Percentiles rank a stretch among this genome's conserved stretches.
These are phyloP conservation scores for Lablab purpureus DNA, from an alignment of 306 rosid genomes.

Conservation along the genomic window DNA sequence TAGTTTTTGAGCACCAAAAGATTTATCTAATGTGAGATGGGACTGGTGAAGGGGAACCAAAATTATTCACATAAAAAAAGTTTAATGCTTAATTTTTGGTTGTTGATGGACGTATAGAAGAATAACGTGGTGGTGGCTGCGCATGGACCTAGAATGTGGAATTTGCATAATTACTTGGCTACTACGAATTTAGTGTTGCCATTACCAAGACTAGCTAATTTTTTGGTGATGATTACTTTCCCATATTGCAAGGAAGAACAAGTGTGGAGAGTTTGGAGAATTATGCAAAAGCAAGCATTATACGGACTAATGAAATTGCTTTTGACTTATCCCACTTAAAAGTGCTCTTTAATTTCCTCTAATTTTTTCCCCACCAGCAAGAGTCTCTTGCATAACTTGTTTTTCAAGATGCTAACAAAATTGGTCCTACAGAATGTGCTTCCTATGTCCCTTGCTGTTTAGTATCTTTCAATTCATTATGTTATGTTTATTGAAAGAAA, in stretches of 20 bases:
- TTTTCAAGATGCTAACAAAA: neutral
- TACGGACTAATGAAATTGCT: slow-evolving; percentile 41
- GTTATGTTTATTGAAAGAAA: neutral
- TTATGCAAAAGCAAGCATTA: slow-evolving; percentile 41
- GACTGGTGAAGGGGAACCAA: neutral
- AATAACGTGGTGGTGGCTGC: neutral
- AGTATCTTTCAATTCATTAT: neutral
- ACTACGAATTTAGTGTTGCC: slow-evolving; percentile 26
- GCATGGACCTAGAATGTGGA: neutral
- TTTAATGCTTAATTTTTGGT: neutral
- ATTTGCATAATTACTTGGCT: slow-evolving; percentile 22
- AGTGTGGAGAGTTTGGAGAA: slow-evolving; percentile 37
- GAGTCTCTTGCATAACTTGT: neutral
- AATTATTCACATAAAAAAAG: neutral
- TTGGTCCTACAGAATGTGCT: neutral
- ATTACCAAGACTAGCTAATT: slow-evolving; percentile 19
- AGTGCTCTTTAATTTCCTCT: slow-evolving; percentile 3
- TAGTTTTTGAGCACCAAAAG: neutral
- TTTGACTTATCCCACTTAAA: slow-evolving; percentile 52
- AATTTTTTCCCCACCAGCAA: neutral
- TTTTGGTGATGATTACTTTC: slow-evolving; percentile 38
- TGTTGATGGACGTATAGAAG: neutral
- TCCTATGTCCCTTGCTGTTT: neutral
- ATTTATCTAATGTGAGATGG: neutral
- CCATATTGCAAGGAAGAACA: slow-evolving; percentile 31